Percentiles rank a stretch among this genome's conserved stretches.
Conservation (phyloP, 2,329 filamentous ascomycete species). For the Chrysoporthe deuterocubensis region DNA sequence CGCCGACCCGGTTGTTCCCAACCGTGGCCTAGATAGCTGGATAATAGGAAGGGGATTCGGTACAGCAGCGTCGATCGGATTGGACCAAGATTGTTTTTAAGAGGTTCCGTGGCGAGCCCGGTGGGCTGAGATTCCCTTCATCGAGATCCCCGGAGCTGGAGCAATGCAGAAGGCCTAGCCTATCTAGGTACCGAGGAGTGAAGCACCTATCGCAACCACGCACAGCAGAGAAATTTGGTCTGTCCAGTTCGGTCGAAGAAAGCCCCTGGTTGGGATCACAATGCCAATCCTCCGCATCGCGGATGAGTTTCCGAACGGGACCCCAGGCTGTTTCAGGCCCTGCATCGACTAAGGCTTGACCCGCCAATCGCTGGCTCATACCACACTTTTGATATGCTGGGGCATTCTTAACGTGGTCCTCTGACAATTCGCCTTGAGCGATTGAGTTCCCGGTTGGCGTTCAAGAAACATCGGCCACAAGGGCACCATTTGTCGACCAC, state of each 20-base stretch:
- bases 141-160: background rate
- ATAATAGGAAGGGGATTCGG: background rate
- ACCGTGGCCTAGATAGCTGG: background rate
- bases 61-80: background rate
- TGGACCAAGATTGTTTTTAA: background rate
- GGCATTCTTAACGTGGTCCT: background rate
- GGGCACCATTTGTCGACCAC: background rate
- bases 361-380: conserved; percentile 3
- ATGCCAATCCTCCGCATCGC: background rate
- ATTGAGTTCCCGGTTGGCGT: background rate
- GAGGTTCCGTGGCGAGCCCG: background rate
- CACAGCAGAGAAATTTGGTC: background rate
- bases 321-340: background rate
- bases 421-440: conserved; percentile 2
- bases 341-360: background rate
- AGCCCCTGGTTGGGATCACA: background rate
- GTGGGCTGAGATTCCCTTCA: background rate
- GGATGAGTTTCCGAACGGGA: background rate
- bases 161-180: background rate
- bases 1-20: background rate
- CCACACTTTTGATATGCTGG: conserved; percentile 1
- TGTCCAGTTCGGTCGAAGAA: background rate
- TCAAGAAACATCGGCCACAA: background rate
- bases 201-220: background rate
- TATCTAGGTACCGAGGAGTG: background rate